A percentile compares a stretch with the other conserved stretches of the same genome.
phyloP scores from a whole-genome alignment of 2,329 filamentous ascomycete species.

The Fusarium brachygibbosum region DNA sequence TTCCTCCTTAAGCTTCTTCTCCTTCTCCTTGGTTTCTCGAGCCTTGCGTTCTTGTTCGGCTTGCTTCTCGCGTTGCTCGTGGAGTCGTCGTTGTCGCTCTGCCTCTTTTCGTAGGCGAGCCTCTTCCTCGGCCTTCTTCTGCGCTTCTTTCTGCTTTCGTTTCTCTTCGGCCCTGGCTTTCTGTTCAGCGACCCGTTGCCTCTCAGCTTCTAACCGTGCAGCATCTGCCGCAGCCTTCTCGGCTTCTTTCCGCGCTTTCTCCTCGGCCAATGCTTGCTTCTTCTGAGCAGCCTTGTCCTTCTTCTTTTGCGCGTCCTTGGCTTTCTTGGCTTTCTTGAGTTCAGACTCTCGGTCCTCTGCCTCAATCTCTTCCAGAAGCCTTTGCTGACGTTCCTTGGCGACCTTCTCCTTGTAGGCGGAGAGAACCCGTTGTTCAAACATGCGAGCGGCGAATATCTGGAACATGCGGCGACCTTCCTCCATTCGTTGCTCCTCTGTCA shows the following conservation, averaged over 20 bases:
- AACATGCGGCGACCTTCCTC: conserved; percentile 99
- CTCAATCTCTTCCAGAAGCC: conserved; percentile 90
- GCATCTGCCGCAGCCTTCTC: conserved; percentile 91
- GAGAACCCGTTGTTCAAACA: conserved; percentile 98
- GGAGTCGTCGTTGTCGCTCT: conserved; percentile 81
- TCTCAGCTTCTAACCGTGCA: conserved; percentile 79
- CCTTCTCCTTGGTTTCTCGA: conserved; percentile 73
- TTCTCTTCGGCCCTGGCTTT: conserved; percentile 88
- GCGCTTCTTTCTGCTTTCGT: conserved; percentile 89
- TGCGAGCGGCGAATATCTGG: conserved; percentile 97
- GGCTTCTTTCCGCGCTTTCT: conserved; percentile 87
- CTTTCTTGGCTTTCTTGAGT: conserved; percentile 90
- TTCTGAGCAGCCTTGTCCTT: conserved; percentile 94
- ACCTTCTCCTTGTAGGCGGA: conserved; percentile 99
- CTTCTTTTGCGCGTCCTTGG: conserved; percentile 92
- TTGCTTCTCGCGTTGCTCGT: conserved; percentile 88
- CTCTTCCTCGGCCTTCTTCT: conserved; percentile 91
- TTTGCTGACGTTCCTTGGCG: conserved; percentile 89
- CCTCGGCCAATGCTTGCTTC: conserved; percentile 90
- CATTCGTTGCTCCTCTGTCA: conserved; percentile 99
- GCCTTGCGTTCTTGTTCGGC: conserved; percentile 85
- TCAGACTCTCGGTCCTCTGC: conserved; percentile 83
- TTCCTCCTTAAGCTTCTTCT: conserved; percentile 89
- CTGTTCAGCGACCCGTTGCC: conserved; percentile 84
- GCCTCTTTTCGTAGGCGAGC: conserved; percentile 87